Base-by-base conservation (phyloP, 2,329 filamentous ascomycete genomes). In the Fusarium globosum region DNA sequence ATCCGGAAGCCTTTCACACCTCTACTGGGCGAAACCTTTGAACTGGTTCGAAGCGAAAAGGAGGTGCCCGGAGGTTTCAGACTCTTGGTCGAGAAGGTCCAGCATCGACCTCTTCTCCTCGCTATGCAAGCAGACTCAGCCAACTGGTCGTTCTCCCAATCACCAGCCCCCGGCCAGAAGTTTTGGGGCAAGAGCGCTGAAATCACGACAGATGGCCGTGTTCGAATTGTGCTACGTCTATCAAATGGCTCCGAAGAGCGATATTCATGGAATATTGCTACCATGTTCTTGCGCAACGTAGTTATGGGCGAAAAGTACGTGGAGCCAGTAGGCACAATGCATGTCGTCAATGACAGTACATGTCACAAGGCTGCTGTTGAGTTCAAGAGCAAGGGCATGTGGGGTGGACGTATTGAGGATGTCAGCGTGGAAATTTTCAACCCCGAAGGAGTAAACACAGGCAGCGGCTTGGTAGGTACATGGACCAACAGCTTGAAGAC, bases 161-260 rank as follows among this genome's bases (percentile, higher is more conserved):
- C 93, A 9, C 94, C 96, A 0, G 92, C 93, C 64, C 96, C 96
- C 0, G 92, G 93, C 28, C 96, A 99, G 80, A 98, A 98, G 80
- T 99, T 99, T 85, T 98, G 96, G 96, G 96, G 96, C 63, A 98
- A 98, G 85, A 96, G 93, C 61, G 94, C 94, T 6, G 96, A 99
- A 82, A 90, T 99, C 71, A 96, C 94, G 69, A 98, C 95, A 0
- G 96, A 98, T 61, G 96, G 96, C 6, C 93, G 94, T 33, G 91
- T 94, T 7, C 90, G 95, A 55, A 87, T 98, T 43, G 90, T 91
- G 43, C 85, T 99, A 35, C 91, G 88, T 33, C 80, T 91, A 56
- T 75, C 86, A 1, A 89, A 96, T 79, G 88, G 88, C 5, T 89
- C 86, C 3, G 93, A 94, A 61, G 96, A 98, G 80, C 88, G 91